These are phyloP conservation scores for Neonothopanus nambi DNA, from an alignment of 1,284 basidiomycete species.

Conservation along the genomic window DNA sequence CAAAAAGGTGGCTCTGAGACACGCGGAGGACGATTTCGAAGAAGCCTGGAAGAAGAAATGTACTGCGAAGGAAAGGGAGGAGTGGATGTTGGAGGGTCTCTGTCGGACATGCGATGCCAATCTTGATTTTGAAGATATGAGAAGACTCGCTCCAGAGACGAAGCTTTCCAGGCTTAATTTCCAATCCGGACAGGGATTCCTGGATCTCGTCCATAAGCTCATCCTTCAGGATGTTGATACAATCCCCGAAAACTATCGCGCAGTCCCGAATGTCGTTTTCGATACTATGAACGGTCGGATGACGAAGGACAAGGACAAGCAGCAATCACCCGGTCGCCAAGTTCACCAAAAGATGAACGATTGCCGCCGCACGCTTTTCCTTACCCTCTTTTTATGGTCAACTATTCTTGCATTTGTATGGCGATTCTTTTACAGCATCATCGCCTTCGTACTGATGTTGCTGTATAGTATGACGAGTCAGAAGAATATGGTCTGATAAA, in stretches of 20 bases:
- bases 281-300: not conserved
- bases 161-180: not conserved
- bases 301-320: too few species aligned
- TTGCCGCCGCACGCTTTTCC: not conserved
- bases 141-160: conserved; percentile 1
- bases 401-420: conserved; percentile 8
- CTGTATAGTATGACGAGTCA: not conserved
- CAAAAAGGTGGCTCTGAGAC: not conserved
- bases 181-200: not conserved
- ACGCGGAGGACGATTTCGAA: conserved; percentile 1
- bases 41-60: conserved; percentile 5
- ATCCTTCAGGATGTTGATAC: conserved; percentile 1
- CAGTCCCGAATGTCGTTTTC: conserved; percentile 2
- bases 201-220: not conserved
- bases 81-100: conserved; percentile 6
- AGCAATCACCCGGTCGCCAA: not conserved
- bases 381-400: conserved; percentile 5
- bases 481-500: conserved; percentile 5
- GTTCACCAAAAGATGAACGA: not conserved
- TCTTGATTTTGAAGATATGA: conserved; percentile 1
- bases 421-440: not conserved
- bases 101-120: conserved; percentile 2
- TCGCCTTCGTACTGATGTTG: not conserved
- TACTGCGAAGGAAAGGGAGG: conserved; percentile 2
- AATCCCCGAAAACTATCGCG: not conserved